Base-by-base conservation (phyloP, 1,284 basidiomycete species). In the Sanguinoderma infundibulare region DNA sequence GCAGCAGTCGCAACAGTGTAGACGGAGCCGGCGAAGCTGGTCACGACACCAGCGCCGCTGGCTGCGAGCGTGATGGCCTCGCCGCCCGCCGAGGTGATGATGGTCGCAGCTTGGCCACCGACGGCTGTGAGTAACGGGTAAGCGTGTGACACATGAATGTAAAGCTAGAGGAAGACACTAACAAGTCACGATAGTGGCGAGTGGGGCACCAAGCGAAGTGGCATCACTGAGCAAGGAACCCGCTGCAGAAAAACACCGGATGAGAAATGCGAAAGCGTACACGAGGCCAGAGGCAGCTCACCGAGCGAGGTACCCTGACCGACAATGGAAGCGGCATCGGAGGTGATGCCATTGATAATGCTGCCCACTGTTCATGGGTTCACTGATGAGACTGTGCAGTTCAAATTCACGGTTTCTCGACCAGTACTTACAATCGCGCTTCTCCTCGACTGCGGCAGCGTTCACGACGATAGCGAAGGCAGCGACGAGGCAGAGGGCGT, bases 61-160 rank as follows among this genome's bases (percentile, higher is more conserved):
- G 77, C 75, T 7, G 86, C 78, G 14, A 89, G 74, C 1, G 87
- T 89, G 62, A 83, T 73, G 3, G 78, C 87, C 42, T 80, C 54
- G 10, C 85, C 87, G 26, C 81, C 87, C 36, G 59, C 73, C 15
- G 79, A 78, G 7, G 79, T 80, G n/a, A 84, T 70, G 15, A 79
- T 66, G 1, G 81, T 83, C 34, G 69, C 72, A 8, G 69, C 75
- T 5, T 70, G 54, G 1, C 78, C 81, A 24, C 73, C 65, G 75
- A 52, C 67, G 24, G 86, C 87, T 88, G 65, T 35, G 53, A 8
- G 32, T 10, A 46, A 36, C 14, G 9, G 30, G 28, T 44, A 12
- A 53, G 51, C 46, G 1, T 9, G 30, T 32, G 20, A 32, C 34
- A 22, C 14, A 26, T 2, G 10, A 1, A 20, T 2, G 17, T 2